Conservation (phyloP, 129 eudicot genomes). For the Heracleum sosnowskyi region DNA sequence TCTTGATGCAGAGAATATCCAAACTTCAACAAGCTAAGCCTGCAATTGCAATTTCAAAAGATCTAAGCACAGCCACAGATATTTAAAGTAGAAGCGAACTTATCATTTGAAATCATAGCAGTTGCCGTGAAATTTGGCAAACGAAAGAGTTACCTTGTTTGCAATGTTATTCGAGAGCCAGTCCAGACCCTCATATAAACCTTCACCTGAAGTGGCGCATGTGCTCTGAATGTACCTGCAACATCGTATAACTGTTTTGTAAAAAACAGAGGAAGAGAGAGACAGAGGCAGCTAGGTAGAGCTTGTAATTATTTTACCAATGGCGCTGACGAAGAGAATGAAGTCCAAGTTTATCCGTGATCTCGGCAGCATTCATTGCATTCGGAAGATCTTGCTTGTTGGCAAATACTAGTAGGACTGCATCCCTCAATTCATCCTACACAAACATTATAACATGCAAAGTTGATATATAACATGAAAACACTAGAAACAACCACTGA, state of each 20-base stretch:
- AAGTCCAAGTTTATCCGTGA: constrained; percentile 32
- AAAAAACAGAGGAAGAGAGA: background rate
- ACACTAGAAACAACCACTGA: background rate
- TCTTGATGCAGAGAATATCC: background rate
- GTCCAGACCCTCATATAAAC: constrained; percentile 39
- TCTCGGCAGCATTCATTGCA: constrained; percentile 34
- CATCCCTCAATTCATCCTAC: constrained; percentile 31
- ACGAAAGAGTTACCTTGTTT: constrained; percentile 19
- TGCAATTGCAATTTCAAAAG: background rate
- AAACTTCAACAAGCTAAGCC: background rate
- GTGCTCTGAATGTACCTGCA: constrained; percentile 47
- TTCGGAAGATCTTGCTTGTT: constrained; percentile 35
- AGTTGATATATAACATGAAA: background rate
- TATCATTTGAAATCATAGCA: background rate
- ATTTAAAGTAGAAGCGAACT: background rate
- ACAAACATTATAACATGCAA: background rate
- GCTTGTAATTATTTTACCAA: constrained; percentile 18
- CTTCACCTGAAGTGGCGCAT: constrained; percentile 37
- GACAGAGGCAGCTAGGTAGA: background rate
- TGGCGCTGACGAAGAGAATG: constrained; percentile 40
- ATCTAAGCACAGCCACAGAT: background rate
- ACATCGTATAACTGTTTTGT: background rate
- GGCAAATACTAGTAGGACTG: constrained; percentile 32
- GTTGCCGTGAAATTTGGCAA: background rate
- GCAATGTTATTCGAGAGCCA: constrained; percentile 49